phyloP scores from a whole-genome alignment of 192 early-diverging fungal species.

The Umbelopsis vinacea region DNA sequence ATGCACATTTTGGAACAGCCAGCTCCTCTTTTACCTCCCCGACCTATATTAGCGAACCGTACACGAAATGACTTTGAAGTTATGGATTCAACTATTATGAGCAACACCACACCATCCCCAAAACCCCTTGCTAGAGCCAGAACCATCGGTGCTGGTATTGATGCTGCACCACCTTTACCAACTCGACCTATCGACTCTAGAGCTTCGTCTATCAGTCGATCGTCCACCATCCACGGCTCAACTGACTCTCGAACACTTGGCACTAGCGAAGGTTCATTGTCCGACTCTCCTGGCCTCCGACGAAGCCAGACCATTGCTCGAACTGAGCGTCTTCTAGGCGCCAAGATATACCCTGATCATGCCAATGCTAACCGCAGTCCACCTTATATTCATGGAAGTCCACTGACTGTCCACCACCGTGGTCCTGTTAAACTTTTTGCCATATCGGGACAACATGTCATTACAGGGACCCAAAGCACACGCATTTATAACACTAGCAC shows the following conservation, averaged over 20 bases:
- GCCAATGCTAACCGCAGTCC: conserved; percentile 59
- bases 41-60: not conserved
- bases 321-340: not conserved
- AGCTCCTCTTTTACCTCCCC: conserved; percentile 7
- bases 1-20: not conserved
- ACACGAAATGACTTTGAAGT: not conserved
- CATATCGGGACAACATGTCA: conserved; percentile 51
- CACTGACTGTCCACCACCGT: conserved; percentile 51
- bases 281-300: conserved; percentile 9
- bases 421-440: conserved; percentile 51
- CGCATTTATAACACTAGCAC: conserved; percentile 48
- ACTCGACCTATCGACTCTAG: not conserved
- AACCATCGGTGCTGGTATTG: not conserved
- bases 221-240: conserved; percentile 3
- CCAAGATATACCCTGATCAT: conserved; percentile 49
- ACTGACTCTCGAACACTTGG: not conserved
- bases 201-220: conserved; percentile 9
- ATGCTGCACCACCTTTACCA: conserved; percentile 20
- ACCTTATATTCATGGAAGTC: conserved; percentile 51
- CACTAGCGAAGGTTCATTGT: not conserved
- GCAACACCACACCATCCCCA: not conserved
- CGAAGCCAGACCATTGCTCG: conserved; percentile 11
- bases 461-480: conserved; percentile 50
- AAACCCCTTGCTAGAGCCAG: conserved; percentile 15
- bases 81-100: not conserved